Percentiles rank a stretch among this genome's conserved stretches.
Evolutionary conservation across 208 protist genomes (phyloP).

Genomic region (Porcisia hertigi): DNA sequence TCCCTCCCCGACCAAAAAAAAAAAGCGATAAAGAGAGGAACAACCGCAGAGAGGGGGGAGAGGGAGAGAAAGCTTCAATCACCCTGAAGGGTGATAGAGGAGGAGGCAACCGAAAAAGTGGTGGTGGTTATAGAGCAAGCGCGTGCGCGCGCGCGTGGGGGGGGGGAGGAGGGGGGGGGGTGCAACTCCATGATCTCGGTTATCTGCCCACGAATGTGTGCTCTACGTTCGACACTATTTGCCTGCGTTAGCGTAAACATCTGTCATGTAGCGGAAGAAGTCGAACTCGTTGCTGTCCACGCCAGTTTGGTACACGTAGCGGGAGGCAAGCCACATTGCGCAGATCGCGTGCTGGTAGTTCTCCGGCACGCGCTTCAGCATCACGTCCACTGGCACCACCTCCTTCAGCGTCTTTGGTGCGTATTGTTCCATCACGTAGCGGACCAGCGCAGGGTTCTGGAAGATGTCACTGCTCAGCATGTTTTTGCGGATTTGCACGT

Average conservation of each 20-base stretch:
- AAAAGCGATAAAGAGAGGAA: too few species aligned
- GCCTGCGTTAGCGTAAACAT: constrained; percentile 38
- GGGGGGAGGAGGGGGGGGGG: background rate
- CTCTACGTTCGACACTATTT: constrained; percentile 1
- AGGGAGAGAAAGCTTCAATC: too few species aligned
- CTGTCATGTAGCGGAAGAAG: constrained; percentile 91
- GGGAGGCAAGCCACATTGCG: constrained; percentile 88
- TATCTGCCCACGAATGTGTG: too few species aligned
- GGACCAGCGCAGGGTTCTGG: constrained; percentile 74
- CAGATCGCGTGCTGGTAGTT: constrained; percentile 95
- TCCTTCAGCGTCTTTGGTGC: constrained; percentile 80
- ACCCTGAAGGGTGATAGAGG: too few species aligned
- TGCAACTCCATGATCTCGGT: too few species aligned
- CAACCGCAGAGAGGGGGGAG: too few species aligned
- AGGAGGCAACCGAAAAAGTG: too few species aligned
- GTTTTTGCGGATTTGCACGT: constrained; percentile 83
- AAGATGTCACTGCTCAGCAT: constrained; percentile 86
- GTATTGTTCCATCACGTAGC: constrained; percentile 75
- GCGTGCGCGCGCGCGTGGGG: background rate
- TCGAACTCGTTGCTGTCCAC: constrained; percentile 87
- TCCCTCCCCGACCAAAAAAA: too few species aligned
- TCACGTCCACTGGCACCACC: constrained; percentile 78
- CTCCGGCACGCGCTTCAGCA: constrained; percentile 90
- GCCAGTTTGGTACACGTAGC: constrained; percentile 93
- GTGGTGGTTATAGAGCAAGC: too few species aligned